These are phyloP conservation scores for Aspergillus hancockii DNA, from an alignment of 495 filamentous ascomycete genomes.

Conservation along the genomic window DNA sequence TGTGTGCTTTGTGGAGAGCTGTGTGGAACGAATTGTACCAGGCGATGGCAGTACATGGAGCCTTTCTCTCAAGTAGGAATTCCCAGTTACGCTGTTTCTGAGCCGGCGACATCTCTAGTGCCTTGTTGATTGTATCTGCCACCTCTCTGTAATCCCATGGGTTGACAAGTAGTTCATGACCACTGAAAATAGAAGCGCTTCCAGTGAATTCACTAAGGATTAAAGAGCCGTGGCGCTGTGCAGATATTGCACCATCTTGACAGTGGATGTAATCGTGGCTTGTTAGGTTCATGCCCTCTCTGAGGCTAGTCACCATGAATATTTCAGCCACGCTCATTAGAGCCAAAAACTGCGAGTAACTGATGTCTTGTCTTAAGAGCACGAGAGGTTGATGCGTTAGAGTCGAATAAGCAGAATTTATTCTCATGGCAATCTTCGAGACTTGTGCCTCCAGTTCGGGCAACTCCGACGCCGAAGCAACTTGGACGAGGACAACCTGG, in stretches of 20 bases:
- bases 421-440: slow-evolving; percentile 80
- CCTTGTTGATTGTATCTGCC: slow-evolving; percentile 72
- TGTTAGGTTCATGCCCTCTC: slow-evolving; percentile 90
- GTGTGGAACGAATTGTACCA: slow-evolving; percentile 68
- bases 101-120: slow-evolving; percentile 70
- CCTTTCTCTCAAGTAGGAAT: slow-evolving; percentile 67
- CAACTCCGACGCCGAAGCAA: slow-evolving; percentile 76
- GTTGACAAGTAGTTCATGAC: slow-evolving; percentile 71
- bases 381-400: slow-evolving; percentile 82
- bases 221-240: slow-evolving; percentile 76
- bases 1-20: slow-evolving; percentile 59
- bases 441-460: slow-evolving; percentile 78
- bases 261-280: slow-evolving; percentile 85
- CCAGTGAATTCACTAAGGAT: slow-evolving; percentile 96
- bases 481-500: slow-evolving; percentile 77
- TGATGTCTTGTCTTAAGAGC: slow-evolving; percentile 87
- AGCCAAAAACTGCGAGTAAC: slow-evolving; percentile 81
- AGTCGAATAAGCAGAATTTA: slow-evolving; percentile 79
- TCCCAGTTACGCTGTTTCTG: slow-evolving; percentile 72
- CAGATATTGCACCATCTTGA: slow-evolving; percentile 67
- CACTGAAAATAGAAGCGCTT: slow-evolving; percentile 75
- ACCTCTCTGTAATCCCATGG: slow-evolving; percentile 87
- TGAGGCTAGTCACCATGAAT: slow-evolving; percentile 82
- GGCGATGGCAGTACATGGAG: slow-evolving; percentile 69
- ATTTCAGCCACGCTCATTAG: slow-evolving; percentile 79